Evolutionary conservation across 768 basidiomycete species (phyloP), one percentile per base, ranked within the genome.

Genomic region (Mycena venus): DNA sequence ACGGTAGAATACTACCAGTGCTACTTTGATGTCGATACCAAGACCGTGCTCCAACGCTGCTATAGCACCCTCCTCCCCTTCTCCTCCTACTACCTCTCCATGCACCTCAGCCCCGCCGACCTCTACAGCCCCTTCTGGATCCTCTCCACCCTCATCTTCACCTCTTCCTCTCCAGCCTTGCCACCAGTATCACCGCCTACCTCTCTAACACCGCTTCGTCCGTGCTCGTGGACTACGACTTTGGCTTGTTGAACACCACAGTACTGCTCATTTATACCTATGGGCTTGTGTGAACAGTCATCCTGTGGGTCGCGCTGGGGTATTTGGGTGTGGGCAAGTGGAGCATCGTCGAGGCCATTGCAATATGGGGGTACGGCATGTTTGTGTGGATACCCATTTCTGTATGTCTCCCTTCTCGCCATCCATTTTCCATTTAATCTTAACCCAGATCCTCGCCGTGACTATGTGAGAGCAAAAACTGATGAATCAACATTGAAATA

Each of bases 121-220:
- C 90, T 95, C 47, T 94, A 95, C 81, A 97, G 97, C 0, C 97
- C 98, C 1, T 99, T 99, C 86, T 99, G 98, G 98, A 96, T 97
- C 0, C 90, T 98, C 42, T 97, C 97, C 1, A 99, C 98, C 0
- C 91, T 99, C 74, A 94, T 98, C 53, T 96, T 99, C 80, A 89
- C 0, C 91, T 99, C 72, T 99, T 97, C 87, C 91, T 98, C 29
- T 98, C 98, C 2, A 96, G 95, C 38, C 92, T 99, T 42, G 95
- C 94, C 10, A 92, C 95, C 19, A 96, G 96, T 56, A 93, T 99
- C 77, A 87, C 94, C 2, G 89, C 91, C n/a, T 99, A 96, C 84
- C 90, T 99, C 49, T 94, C 89, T 3, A 85, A 83, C n/a, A n/a
- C n/a, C n/a, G n/a, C n/a, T n/a, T n/a, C n/a, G 2, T 78, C 84